phyloP scores from a whole-genome alignment of 2,329 filamentous ascomycete species.

The Berkeleyomyces rouxiae region DNA sequence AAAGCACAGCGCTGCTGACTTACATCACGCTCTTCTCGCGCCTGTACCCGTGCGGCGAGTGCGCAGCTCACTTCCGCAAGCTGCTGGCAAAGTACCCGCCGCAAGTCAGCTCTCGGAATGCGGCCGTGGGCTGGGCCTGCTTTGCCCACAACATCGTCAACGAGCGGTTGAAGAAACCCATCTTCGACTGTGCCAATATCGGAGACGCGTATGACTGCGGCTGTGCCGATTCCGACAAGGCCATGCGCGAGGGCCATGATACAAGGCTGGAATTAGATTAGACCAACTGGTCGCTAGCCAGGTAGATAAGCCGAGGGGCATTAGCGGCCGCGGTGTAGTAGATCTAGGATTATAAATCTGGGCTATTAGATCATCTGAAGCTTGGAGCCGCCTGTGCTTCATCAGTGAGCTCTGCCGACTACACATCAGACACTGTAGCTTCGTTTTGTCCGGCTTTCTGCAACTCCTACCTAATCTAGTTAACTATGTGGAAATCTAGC shows the following conservation, averaged over 20 bases:
- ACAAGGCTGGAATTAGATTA: slow-evolving; percentile 18
- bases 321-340: too few relatives aligned
- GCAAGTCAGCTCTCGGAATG: slow-evolving; percentile 45
- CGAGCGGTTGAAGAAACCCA: slow-evolving; percentile 40
- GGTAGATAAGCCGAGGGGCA: background rate
- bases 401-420: too few relatives aligned
- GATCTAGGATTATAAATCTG: too few relatives aligned
- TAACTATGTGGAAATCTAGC: too few relatives aligned
- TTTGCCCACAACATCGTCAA: slow-evolving; percentile 54
- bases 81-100: slow-evolving; percentile 46
- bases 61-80: slow-evolving; percentile 48
- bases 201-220: slow-evolving; percentile 58
- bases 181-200: slow-evolving; percentile 50
- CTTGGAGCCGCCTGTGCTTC: too few relatives aligned
- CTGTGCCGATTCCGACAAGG: slow-evolving; percentile 46
- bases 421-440: too few relatives aligned
- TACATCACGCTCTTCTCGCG: slow-evolving; percentile 51
- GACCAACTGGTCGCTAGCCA: background rate
- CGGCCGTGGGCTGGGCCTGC: slow-evolving; percentile 51
- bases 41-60: slow-evolving; percentile 56
- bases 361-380: too few relatives aligned
- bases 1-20: slow-evolving; percentile 44
- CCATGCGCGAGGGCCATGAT: slow-evolving; percentile 22
- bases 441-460: too few relatives aligned
- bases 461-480: too few relatives aligned